Evolutionary conservation across 2,329 filamentous ascomycete species (phyloP), one percentile per base, ranked within the genome.

Genomic region (Aureobasidium sp.): DNA sequence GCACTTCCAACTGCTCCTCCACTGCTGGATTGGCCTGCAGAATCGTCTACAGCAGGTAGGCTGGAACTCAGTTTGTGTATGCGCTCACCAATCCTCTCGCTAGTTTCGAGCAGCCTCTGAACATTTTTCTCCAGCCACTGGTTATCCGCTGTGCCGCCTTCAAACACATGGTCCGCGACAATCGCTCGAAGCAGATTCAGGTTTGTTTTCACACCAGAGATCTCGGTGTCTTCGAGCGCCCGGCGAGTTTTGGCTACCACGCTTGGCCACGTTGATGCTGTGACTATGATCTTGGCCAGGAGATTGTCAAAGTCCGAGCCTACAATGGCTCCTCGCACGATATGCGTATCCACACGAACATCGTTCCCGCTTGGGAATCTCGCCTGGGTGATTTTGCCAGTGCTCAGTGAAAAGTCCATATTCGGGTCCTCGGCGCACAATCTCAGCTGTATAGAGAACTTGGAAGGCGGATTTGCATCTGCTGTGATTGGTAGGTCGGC

Each of bases 191-290:
- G 73, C 1, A 85, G 69, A 51, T 75, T 71, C 17, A 85, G 64
- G 61, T 84, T 86, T 0, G 84, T 86, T 64, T 80, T 81, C 4
- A 86, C 74, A 1, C 84, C 84, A 0, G 66, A 68, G n/a, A 87
- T 76, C 2, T 68, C 70, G 0, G 81, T 81, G 62, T 86, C 83
- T 17, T 77, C 72, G 0, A 87, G 70, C 0, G 82, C 82, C 35
- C 81, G 72, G 54, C 74, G 74, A 0, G 82, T 79, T 68, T 85
- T 86, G 2, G 68, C 67, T 1, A 85, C 75, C 0, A 74, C 75
- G 13, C 75, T 75, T n/a, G 74, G 65, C 81, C 82, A 85, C 8
- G 72, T 78, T 0, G 74, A 68, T 0, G 79, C 80, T 0, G 80
- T 83, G 51, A 85, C 70, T 37, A 85, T 81, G 60, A 85, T 73